phyloP scores from a whole-genome alignment of 2,329 filamentous ascomycete species.

The Talaromyces sp. region DNA sequence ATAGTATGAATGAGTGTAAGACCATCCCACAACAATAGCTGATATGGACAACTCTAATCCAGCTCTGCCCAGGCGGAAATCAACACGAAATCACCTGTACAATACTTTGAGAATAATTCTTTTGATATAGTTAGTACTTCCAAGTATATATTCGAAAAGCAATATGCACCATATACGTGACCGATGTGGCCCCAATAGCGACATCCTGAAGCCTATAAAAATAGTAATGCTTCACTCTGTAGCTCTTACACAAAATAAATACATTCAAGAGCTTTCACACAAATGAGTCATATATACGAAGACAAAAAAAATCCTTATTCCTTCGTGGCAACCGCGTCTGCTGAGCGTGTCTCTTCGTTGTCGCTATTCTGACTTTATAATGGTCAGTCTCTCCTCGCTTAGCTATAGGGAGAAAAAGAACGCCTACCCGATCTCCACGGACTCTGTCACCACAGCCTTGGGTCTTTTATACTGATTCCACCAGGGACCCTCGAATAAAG shows the following conservation, averaged over 20 bases:
- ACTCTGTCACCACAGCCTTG: neutral
- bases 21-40: too few species aligned
- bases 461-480: slow-evolving; percentile 12
- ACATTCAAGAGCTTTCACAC: too few species aligned
- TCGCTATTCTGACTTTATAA: slow-evolving; percentile 1
- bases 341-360: slow-evolving; percentile 1
- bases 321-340: neutral
- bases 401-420: neutral
- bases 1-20: too few species aligned
- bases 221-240: neutral
- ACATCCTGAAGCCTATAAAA: neutral
- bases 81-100: too few species aligned
- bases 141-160: too few species aligned
- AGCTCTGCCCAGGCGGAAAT: too few species aligned
- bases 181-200: neutral
- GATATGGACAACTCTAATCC: too few species aligned
- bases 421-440: slow-evolving; percentile 5
- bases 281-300: neutral
- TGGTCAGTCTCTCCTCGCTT: neutral
- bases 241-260: neutral
- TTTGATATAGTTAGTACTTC: too few species aligned
- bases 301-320: neutral
- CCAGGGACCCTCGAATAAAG: slow-evolving; percentile 10
- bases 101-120: too few species aligned
- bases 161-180: neutral